Percentiles rank a stretch among this genome's conserved stretches.
Conservation (phyloP, 2,329 filamentous ascomycete species). For the Chrysosporium keratinophilum region DNA sequence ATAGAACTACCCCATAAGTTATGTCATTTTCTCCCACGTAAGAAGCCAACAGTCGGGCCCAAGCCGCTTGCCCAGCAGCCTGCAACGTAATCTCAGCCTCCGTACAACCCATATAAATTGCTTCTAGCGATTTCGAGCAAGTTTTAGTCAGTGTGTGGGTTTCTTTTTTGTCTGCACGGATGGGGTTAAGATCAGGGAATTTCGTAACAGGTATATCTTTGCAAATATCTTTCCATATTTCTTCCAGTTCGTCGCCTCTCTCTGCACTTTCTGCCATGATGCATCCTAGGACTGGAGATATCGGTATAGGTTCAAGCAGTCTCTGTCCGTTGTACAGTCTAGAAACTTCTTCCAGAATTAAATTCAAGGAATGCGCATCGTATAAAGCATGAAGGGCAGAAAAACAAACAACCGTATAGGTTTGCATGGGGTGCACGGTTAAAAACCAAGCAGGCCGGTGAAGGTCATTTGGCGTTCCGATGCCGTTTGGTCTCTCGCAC, state of each 20-base stretch:
- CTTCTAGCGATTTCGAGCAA: constrained; percentile 33
- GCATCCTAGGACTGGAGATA: constrained; percentile 37
- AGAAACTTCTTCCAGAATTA: constrained; percentile 53
- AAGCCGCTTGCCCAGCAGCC: constrained; percentile 63
- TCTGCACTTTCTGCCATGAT: constrained; percentile 35
- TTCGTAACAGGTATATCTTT: constrained; percentile 49
- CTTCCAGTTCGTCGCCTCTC: constrained; percentile 25
- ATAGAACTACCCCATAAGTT: constrained; percentile 70
- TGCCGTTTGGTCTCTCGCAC: not conserved
- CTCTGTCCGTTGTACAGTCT: constrained; percentile 27
- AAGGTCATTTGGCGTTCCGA: constrained; percentile 26
- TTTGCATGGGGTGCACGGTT: constrained; percentile 34
- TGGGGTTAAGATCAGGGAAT: constrained; percentile 68
- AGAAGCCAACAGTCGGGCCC: constrained; percentile 62
- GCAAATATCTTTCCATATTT: constrained; percentile 55
- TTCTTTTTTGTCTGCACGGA: constrained; percentile 32
- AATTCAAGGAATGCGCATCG: constrained; percentile 63
- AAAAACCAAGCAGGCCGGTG: constrained; percentile 55
- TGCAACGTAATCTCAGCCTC: constrained; percentile 60
- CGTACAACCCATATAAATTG: constrained; percentile 49
- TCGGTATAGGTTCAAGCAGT: constrained; percentile 21
- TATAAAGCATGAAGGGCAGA: constrained; percentile 73
- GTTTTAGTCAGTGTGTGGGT: constrained; percentile 28
- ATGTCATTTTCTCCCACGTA: constrained; percentile 67
- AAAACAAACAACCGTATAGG: constrained; percentile 34